phyloP scores from a whole-genome alignment of 495 filamentous ascomycete species.

The Talaromyces wortmannii region DNA sequence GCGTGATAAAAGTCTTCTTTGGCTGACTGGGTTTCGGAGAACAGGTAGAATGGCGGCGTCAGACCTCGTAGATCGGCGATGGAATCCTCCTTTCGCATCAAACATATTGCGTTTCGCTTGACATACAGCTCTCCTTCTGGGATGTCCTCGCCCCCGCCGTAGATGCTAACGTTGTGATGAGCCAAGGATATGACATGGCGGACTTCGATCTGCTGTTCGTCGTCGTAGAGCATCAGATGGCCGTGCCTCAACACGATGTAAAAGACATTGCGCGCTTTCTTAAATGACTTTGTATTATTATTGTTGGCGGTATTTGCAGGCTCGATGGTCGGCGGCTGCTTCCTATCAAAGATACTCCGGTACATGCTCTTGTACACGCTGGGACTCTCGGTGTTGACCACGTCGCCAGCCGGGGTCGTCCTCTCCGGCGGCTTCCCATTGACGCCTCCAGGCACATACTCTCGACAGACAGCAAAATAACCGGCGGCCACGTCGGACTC shows the following conservation, averaged over 20 bases:
- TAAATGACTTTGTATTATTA: constrained; percentile 52
- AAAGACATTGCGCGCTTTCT: constrained; percentile 82
- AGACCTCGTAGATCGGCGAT: constrained; percentile 51
- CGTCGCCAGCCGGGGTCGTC: constrained; percentile 69
- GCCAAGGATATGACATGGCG: constrained; percentile 89
- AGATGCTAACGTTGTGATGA: constrained; percentile 80
- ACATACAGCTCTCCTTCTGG: constrained; percentile 92
- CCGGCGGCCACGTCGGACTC: constrained; percentile 84
- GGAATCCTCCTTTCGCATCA: constrained; percentile 62
- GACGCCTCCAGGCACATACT: constrained; percentile 83
- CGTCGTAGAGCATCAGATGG: constrained; percentile 95
- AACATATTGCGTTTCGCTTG: constrained; percentile 88
- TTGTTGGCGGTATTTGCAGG: constrained; percentile 32
- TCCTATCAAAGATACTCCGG: constrained; percentile 87
- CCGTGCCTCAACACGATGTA: constrained; percentile 89
- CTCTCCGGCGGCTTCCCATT: constrained; percentile 88
- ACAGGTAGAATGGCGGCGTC: constrained; percentile 81
- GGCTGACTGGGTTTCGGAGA: constrained; percentile 87
- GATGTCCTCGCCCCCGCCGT: constrained; percentile 72
- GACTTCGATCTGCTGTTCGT: constrained; percentile 81
- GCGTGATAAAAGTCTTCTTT: constrained; percentile 99
- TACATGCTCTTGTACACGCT: constrained; percentile 99
- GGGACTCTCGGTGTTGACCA: constrained; percentile 55
- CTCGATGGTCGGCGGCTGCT: constrained; percentile 46
- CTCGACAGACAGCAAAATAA: constrained; percentile 90